These are phyloP conservation scores for Aplosporella prunicola DNA, from an alignment of 2,329 filamentous ascomycete species.

Conservation along the genomic window DNA sequence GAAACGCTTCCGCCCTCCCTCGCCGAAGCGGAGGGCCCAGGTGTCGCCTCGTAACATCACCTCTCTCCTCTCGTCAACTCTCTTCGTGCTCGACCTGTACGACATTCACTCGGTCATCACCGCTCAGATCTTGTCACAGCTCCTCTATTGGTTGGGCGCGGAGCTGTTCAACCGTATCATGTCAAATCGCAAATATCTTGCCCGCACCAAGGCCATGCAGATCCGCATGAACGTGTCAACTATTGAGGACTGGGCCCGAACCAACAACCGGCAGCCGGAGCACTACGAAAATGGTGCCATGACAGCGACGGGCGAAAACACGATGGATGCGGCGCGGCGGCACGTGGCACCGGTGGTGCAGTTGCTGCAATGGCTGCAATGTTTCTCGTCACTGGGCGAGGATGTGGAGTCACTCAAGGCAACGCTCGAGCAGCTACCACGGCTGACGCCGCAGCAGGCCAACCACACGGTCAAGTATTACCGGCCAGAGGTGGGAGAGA, in stretches of 20 bases:
- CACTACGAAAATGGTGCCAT: constrained; percentile 92
- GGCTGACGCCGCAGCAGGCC: constrained; percentile 76
- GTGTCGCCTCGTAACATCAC: constrained; percentile 91
- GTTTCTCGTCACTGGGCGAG: constrained; percentile 87
- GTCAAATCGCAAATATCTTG: constrained; percentile 89
- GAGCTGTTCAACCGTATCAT: constrained; percentile 98
- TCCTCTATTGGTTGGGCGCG: constrained; percentile 91
- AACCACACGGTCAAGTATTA: constrained; percentile 91
- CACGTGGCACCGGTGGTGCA: constrained; percentile 89
- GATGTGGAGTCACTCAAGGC: constrained; percentile 81
- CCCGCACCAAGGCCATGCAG: constrained; percentile 97
- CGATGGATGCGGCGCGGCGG: constrained; percentile 69
- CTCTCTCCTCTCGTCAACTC: constrained; percentile 84
- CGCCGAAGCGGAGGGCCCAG: constrained; percentile 85
- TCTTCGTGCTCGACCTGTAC: constrained; percentile 97
- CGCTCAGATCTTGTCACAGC: constrained; percentile 80
- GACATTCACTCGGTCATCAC: constrained; percentile 97
- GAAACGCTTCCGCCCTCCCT: constrained; percentile 84
- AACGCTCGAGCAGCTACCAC: constrained; percentile 80
- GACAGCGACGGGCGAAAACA: constrained; percentile 74
- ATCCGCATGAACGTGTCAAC: constrained; percentile 98
- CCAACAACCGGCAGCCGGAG: constrained; percentile 88
- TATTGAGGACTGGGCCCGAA: constrained; percentile 89
- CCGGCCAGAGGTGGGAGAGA: constrained; percentile 89
- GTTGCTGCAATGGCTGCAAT: constrained; percentile 92